Evolutionary conservation across 78 protist genomes (phyloP), one percentile per base, ranked within the genome.

Genomic region (Cavenderia fasciculata): DNA sequence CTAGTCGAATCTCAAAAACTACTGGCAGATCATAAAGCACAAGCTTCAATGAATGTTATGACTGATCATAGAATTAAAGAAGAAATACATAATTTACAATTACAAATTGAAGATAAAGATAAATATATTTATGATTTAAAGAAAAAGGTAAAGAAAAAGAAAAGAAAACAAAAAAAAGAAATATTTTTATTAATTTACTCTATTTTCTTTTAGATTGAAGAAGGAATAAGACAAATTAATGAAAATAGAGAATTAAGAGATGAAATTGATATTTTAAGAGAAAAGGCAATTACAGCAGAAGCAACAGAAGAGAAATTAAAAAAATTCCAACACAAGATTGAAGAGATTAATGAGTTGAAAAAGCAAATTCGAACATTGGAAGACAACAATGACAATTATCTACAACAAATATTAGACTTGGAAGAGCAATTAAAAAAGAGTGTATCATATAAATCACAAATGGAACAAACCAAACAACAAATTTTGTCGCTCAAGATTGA

Each of bases 231-330:
- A 57, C 65, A 66, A 1, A 38, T 51, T 18, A 52, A 36, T 33
- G 90, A 82, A 33, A 82, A 82, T 51, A 38, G 90, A 25, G 72
- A 74, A 29, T 27, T 82, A 4, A 38, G 90, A 36, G 90, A 82
- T 33, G 90, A 87, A 27, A 77, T 87, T n/a, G 93, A 87, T 65
- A 68, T 87, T 7, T 70, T 87, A 16, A 18, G 84, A 18, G 93
- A 87, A 40, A 87, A 87, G 14, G 69, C 72, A 14, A 38, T 54
- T 18, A 59, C 44, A 27, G 84, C 74, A 0, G 93, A 87, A 46
- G 47, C 52, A 0, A 38, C 74, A 1, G 93, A 87, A 59, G 84
- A 87, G 44, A 87, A 77, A 29, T 29, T 87, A 16, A 87, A 74
- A 36, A 73, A 71, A n/a, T 62, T 59, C 69, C 74, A 87, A 59